These are phyloP conservation scores for Microdochium paspali DNA, from an alignment of 2,329 filamentous ascomycete genomes.

Conservation along the genomic window DNA sequence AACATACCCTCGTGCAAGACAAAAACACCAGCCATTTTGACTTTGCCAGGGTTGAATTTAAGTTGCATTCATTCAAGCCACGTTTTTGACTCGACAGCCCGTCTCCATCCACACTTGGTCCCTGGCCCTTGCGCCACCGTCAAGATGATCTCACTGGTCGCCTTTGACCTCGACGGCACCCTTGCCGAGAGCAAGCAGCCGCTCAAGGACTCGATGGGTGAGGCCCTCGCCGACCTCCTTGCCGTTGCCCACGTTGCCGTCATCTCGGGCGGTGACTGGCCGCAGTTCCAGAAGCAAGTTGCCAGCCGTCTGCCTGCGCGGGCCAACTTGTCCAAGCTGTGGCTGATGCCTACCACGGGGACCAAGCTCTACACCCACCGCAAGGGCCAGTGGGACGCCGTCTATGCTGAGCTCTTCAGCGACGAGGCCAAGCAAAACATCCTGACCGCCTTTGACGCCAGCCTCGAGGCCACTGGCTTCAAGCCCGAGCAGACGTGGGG, in stretches of 20 bases:
- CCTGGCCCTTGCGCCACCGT: no score
- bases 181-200: constrained; percentile 25
- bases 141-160: constrained; percentile 22
- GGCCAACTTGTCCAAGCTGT: constrained; percentile 25
- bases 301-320: constrained; percentile 22
- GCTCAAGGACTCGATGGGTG: constrained; percentile 19
- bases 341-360: constrained; percentile 31
- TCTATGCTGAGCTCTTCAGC: constrained; percentile 28
- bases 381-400: constrained; percentile 16
- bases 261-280: constrained; percentile 31
- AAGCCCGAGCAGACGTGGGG: constrained; percentile 27
- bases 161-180: constrained; percentile 26
- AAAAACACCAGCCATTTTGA: neutral
- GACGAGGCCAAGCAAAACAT: constrained; percentile 18
- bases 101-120: neutral
- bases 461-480: constrained; percentile 25
- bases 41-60: no score
- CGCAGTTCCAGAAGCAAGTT: constrained; percentile 29
- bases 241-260: constrained; percentile 26
- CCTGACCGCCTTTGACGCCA: constrained; percentile 21
- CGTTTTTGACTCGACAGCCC: neutral
- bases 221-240: constrained; percentile 23
- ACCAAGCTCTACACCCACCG: constrained; percentile 27
- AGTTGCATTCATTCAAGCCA: no score
- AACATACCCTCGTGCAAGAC: neutral